phyloP scores from a whole-genome alignment of 2,329 filamentous ascomycete genomes.

The Botrytis fragariae region DNA sequence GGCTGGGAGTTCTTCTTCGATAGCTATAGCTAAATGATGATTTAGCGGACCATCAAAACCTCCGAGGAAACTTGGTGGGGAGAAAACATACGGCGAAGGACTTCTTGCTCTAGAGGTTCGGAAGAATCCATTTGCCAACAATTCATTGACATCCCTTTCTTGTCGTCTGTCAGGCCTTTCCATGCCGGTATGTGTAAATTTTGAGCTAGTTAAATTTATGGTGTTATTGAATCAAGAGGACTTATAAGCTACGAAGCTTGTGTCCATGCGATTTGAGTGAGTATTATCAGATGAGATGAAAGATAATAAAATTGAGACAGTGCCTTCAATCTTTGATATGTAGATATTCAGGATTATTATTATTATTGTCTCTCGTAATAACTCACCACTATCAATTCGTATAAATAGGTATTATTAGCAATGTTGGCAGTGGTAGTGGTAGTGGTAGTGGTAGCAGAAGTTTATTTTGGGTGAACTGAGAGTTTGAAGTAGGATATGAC shows the following conservation, averaged over 20 bases:
- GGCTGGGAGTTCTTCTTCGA: constrained; percentile 4
- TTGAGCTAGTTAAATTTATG: neutral
- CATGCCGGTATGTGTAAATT: constrained; percentile 23
- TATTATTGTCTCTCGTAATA: neutral
- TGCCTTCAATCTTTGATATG: neutral
- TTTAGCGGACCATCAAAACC: neutral
- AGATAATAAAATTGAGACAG: neutral
- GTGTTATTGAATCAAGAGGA: constrained; percentile 1
- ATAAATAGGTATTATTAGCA: neutral
- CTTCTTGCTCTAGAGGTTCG: constrained; percentile 47
- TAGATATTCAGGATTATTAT: neutral
- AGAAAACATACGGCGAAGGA: constrained; percentile 38
- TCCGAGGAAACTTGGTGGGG: neutral
- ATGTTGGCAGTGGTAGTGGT: neutral
- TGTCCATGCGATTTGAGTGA: neutral
- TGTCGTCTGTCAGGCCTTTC: constrained; percentile 24
- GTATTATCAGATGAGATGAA: neutral
- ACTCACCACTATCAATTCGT: neutral
- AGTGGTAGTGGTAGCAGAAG: neutral
- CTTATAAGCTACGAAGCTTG: neutral
- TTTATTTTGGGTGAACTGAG: neutral
- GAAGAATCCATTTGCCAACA: constrained; percentile 51
- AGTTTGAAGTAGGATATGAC: neutral
- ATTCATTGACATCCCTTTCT: constrained; percentile 30
- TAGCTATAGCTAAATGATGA: constrained; percentile 14